Conservation (phyloP, 805 yeast species). For the Kregervanrija fluxuum region DNA sequence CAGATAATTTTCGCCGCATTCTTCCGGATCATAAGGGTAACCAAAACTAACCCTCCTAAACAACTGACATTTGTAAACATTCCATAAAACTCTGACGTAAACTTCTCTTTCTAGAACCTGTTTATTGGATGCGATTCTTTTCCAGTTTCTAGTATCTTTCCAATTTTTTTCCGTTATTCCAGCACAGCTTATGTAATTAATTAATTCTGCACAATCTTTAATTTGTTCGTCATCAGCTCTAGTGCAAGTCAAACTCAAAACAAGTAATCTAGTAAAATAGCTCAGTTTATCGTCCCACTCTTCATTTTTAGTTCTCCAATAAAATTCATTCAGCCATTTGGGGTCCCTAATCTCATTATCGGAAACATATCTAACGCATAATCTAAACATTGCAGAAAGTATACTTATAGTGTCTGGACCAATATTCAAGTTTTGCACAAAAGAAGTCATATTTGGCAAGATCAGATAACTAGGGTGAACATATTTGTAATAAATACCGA, state of each 20-base stretch:
- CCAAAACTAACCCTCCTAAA: conserved; percentile 30
- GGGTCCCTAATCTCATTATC: conserved; percentile 19
- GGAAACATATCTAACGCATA: conserved; percentile 27
- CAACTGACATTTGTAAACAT: conserved; percentile 30
- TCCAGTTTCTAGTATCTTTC: neutral
- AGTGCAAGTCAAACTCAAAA: conserved; percentile 21
- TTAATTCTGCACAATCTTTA: conserved; percentile 8
- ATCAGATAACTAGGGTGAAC: conserved; percentile 31
- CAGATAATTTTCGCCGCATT: conserved; percentile 8
- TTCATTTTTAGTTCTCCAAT: conserved; percentile 32
- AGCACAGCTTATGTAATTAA: conserved; percentile 3
- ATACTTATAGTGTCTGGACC: conserved; percentile 23
- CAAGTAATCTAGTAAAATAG: conserved; percentile 21
- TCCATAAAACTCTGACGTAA: conserved; percentile 31
- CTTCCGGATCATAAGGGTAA: conserved; percentile 24
- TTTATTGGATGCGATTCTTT: conserved; percentile 12
- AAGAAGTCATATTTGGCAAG: conserved; percentile 28
- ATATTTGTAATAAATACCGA: conserved; percentile 35
- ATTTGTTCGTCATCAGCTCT: conserved; percentile 21
- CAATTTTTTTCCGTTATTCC: neutral
- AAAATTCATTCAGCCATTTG: conserved; percentile 24
- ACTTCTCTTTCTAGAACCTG: conserved; percentile 30
- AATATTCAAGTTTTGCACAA: conserved; percentile 25
- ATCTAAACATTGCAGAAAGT: conserved; percentile 29
- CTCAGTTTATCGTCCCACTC: conserved; percentile 27